These are phyloP conservation scores for Epichloe aotearoae DNA, from an alignment of 2,329 filamentous ascomycete species.

Conservation along the genomic window DNA sequence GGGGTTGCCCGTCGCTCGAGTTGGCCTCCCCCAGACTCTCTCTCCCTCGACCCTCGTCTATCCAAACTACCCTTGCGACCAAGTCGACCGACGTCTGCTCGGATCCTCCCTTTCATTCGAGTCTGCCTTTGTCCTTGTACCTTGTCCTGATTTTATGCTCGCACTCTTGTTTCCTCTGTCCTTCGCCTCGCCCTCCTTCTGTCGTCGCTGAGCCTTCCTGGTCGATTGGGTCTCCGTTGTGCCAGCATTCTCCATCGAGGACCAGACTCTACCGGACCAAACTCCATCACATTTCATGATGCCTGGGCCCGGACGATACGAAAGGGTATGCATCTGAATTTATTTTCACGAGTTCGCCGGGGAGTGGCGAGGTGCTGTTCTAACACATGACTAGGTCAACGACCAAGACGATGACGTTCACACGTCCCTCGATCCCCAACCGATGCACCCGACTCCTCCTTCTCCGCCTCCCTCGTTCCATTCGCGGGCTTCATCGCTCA, in stretches of 20 bases:
- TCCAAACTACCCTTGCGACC: no score
- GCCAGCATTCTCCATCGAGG: background rate
- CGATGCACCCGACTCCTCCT: constrained; percentile 31
- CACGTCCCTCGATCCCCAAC: constrained; percentile 18
- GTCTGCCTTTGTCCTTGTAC: no score
- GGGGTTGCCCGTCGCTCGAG: no score
- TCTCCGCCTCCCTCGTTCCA: constrained; percentile 76
- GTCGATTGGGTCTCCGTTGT: background rate
- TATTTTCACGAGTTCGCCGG: no score
- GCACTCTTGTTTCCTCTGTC: background rate
- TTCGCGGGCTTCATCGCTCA: constrained; percentile 57
- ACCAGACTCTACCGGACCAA: background rate
- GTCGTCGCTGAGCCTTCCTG: background rate
- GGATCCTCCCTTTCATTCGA: no score
- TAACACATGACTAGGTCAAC: constrained; percentile 32
- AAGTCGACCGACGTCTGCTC: no score
- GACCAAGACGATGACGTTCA: constrained; percentile 31
- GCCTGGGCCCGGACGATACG: constrained; percentile 35
- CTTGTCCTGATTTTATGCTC: no score
- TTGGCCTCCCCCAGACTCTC: no score
- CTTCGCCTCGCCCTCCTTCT: background rate
- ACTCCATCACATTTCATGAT: constrained; percentile 23
- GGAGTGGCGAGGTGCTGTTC: background rate
- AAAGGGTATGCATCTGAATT: constrained; percentile 33
- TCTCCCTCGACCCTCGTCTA: no score